Evolutionary conservation across 108 stramenopile genomes (phyloP).

Genomic region (Skeletonema costatum): DNA sequence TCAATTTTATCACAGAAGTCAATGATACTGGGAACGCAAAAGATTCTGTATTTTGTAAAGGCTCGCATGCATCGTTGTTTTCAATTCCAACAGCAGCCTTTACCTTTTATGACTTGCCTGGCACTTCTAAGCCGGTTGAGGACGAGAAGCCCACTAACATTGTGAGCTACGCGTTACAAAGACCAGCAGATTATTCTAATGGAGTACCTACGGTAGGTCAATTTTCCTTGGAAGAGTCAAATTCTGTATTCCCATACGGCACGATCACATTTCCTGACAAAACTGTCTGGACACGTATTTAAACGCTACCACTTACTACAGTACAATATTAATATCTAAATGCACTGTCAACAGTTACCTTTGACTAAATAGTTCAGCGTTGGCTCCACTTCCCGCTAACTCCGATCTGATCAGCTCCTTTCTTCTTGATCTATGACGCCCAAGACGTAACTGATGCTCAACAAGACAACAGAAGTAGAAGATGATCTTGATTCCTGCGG

Average conservation of each 20-base stretch:
- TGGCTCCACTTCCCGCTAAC: too few relatives aligned
- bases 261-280: conserved; percentile 28
- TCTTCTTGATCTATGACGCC: too few relatives aligned
- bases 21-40: conserved; percentile 22
- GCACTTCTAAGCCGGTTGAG: background rate
- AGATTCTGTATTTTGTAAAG: conserved; percentile 9
- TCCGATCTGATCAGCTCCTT: too few relatives aligned
- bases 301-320: background rate
- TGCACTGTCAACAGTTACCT: too few relatives aligned
- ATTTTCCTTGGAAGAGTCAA: conserved; percentile 13
- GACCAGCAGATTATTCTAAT: background rate
- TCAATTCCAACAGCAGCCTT: conserved; percentile 24
- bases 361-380: too few relatives aligned
- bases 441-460: too few relatives aligned
- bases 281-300: conserved; percentile 25
- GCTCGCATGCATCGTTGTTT: conserved; percentile 8
- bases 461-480: too few relatives aligned
- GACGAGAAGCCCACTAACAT: background rate
- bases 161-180: conserved; percentile 9
- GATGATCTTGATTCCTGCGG: too few relatives aligned
- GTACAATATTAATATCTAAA: too few relatives aligned
- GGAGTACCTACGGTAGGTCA: conserved; percentile 3
- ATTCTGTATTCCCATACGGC: conserved; percentile 17
- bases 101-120: conserved; percentile 20
- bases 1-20: conserved; percentile 9